A percentile compares a stretch with the other conserved stretches of the same genome.
These are phyloP conservation scores for Saturnispora saitoi DNA, from an alignment of 805 yeast genomes.

Conservation along the genomic window DNA sequence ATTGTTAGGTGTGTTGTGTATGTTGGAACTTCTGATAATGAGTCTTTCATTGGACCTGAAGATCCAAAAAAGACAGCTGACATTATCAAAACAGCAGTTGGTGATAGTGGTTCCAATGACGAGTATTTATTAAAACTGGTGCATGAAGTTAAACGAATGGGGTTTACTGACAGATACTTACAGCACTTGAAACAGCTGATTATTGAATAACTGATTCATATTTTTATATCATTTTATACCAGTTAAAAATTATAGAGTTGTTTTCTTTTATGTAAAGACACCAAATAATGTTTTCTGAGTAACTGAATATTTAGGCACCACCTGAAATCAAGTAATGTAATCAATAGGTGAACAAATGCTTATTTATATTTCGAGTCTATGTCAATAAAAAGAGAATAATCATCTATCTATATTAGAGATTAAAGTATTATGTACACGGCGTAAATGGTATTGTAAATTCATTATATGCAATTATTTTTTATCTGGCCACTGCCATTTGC, in stretches of 20 bases:
- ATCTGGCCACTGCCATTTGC: slow-evolving; percentile 27
- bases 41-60: slow-evolving; percentile 83
- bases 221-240: too few relatives aligned
- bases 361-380: too few relatives aligned
- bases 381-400: too few relatives aligned
- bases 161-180: slow-evolving; percentile 37
- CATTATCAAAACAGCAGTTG: slow-evolving; percentile 46
- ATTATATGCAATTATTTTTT: slow-evolving; percentile 2
- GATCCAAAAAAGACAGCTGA: slow-evolving; percentile 47
- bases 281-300: too few relatives aligned
- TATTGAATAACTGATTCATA: too few relatives aligned
- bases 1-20: slow-evolving; percentile 56
- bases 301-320: too few relatives aligned
- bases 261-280: too few relatives aligned
- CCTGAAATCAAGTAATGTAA: too few relatives aligned
- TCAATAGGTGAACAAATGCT: too few relatives aligned
- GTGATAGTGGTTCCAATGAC: slow-evolving; percentile 76
- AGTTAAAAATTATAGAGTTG: too few relatives aligned
- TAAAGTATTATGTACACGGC: neutral
- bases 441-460: neutral
- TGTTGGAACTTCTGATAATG: slow-evolving; percentile 75
- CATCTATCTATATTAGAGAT: neutral
- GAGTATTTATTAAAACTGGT: slow-evolving; percentile 59
- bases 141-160: slow-evolving; percentile 37
- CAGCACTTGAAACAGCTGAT: slow-evolving; percentile 20